A percentile compares a stretch with the other conserved stretches of the same genome.
Conservation (phyloP, 805 yeast genomes). For the Yarrowia sp. region DNA sequence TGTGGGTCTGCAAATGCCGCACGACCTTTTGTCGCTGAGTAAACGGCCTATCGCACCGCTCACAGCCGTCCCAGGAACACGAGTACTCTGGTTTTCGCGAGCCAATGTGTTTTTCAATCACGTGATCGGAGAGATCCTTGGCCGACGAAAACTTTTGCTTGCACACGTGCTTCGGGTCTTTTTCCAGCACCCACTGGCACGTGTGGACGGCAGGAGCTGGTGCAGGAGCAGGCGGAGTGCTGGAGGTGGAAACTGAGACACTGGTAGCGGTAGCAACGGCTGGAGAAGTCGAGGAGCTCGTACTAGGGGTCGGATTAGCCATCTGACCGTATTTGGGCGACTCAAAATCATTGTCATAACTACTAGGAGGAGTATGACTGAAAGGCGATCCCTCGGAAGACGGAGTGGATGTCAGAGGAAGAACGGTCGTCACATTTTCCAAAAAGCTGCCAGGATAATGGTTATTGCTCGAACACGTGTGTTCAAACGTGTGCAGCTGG, state of each 20-base stretch:
- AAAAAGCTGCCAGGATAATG: conserved; percentile 41
- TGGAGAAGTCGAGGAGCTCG: conserved; percentile 2
- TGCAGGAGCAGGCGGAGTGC: conserved; percentile 1
- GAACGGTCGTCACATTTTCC: conserved; percentile 39
- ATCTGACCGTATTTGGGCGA: conserved; percentile 21
- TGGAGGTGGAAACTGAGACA: too few species aligned
- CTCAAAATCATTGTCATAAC: conserved; percentile 15
- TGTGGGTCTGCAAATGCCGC: conserved; percentile 88
- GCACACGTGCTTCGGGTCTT: conserved; percentile 54
- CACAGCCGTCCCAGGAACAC: conserved; percentile 84
- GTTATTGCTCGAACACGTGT: conserved; percentile 40
- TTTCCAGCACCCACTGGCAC: conserved; percentile 27
- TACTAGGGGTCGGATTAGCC: neutral
- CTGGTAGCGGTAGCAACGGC: neutral
- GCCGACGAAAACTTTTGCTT: conserved; percentile 57
- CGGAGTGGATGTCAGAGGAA: conserved; percentile 9
- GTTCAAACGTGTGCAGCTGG: conserved; percentile 45
- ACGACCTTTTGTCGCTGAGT: conserved; percentile 83
- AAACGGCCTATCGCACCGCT: conserved; percentile 65
- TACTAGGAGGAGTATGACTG: conserved; percentile 20
- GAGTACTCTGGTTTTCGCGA: conserved; percentile 71
- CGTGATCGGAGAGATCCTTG: conserved; percentile 72
- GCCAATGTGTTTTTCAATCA: conserved; percentile 71
- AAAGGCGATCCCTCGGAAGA: conserved; percentile 12
- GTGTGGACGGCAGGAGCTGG: neutral